Percentiles rank a stretch among this genome's conserved stretches.
Conservation (phyloP, 768 basidiomycete species). For the Lyophyllum atratum region DNA sequence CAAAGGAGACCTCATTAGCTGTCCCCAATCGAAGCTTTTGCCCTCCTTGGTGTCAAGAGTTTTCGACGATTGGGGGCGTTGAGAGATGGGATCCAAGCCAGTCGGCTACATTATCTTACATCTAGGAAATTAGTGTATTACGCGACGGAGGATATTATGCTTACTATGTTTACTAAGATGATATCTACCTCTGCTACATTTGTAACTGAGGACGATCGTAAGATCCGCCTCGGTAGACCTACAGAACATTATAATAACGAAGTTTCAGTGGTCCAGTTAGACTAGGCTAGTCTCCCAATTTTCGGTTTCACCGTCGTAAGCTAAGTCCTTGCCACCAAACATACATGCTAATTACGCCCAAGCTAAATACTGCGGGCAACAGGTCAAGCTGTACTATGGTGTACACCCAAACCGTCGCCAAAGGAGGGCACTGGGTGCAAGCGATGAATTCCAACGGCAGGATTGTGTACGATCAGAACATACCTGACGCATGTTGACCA, state of each 20-base stretch:
- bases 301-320: slow-evolving; percentile 29
- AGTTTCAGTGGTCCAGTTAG: too few relatives aligned
- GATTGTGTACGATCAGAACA: not conserved
- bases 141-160: too few relatives aligned
- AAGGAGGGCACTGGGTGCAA: slow-evolving; percentile 62
- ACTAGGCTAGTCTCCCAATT: too few relatives aligned
- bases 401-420: slow-evolving; percentile 81
- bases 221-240: too few relatives aligned
- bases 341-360: slow-evolving; percentile 55
- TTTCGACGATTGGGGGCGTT: not conserved
- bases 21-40: not conserved
- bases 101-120: slow-evolving; percentile 6
- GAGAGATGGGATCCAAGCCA: not conserved
- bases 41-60: not conserved
- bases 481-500: slow-evolving; percentile 77
- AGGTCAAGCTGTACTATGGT: slow-evolving; percentile 71
- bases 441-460: not conserved
- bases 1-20: not conserved
- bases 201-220: too few relatives aligned
- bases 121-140: too few relatives aligned
- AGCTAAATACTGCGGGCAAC: slow-evolving; percentile 56
- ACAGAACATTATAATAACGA: too few relatives aligned
- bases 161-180: too few relatives aligned
- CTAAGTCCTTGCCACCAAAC: slow-evolving; percentile 65
- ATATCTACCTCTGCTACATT: too few relatives aligned